Evolutionary conservation across 2,329 filamentous ascomycete genomes (phyloP).

Genomic region (Dryadomyces quercivorus): DNA sequence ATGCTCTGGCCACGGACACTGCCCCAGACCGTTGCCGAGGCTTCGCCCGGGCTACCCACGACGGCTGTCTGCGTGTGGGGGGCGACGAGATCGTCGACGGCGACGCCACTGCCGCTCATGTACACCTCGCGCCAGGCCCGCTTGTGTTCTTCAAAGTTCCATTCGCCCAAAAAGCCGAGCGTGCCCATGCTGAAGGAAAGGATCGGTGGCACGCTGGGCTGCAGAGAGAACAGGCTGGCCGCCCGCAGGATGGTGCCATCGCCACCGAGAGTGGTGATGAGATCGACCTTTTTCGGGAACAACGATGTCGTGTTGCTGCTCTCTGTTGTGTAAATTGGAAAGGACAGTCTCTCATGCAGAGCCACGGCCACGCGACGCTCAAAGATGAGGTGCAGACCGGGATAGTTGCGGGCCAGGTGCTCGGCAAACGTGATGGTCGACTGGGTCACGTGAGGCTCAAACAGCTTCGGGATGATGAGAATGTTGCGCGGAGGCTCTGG

Average conservation of each 20-base stretch:
- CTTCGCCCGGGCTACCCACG: constrained; percentile 10
- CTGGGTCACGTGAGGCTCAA: constrained; percentile 37
- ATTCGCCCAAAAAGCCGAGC: constrained; percentile 87
- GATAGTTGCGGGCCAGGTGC: constrained; percentile 70
- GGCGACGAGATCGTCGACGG: constrained; percentile 29
- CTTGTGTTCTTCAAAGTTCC: constrained; percentile 91
- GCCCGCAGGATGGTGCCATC: constrained; percentile 86
- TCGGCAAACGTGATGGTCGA: constrained; percentile 46
- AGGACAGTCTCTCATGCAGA: constrained; percentile 57
- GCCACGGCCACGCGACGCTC: constrained; percentile 63
- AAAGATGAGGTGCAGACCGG: constrained; percentile 68
- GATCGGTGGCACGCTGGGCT: constrained; percentile 73
- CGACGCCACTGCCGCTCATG: constrained; percentile 54
- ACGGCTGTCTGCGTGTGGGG: constrained; percentile 27
- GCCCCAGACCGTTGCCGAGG: constrained; percentile 45
- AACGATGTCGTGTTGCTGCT: constrained; percentile 29
- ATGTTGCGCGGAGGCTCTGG: constrained; percentile 42
- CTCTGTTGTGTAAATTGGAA: constrained; percentile 57
- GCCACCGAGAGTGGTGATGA: constrained; percentile 82
- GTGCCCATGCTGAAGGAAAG: constrained; percentile 96
- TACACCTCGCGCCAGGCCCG: constrained; percentile 86
- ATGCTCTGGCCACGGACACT: constrained; percentile 68
- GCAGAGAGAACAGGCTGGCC: constrained; percentile 74
- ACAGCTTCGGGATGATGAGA: constrained; percentile 46
- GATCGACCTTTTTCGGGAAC: constrained; percentile 71